These are phyloP conservation scores for Chytriomyces sp. DNA, from an alignment of 192 early-diverging fungal species.

Conservation along the genomic window DNA sequence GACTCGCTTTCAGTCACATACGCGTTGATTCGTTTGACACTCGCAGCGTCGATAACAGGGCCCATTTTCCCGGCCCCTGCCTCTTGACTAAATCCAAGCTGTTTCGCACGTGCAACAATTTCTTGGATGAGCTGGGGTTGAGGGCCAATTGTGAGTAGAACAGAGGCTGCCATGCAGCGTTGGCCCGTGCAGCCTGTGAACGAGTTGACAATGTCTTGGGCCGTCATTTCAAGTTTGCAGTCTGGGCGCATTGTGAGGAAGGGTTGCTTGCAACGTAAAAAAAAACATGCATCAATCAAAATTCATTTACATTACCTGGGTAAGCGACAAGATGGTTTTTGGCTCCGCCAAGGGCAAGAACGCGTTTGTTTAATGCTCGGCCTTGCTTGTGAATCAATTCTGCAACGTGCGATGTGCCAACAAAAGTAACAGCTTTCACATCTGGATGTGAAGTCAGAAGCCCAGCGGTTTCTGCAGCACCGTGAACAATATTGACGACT, in stretches of 20 bases:
- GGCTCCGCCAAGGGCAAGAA: slow-evolving; percentile 69
- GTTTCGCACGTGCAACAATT: slow-evolving; percentile 64
- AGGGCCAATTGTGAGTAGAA: slow-evolving; percentile 72
- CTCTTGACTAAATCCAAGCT: slow-evolving; percentile 59
- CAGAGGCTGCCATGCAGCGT: slow-evolving; percentile 75
- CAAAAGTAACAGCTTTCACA: slow-evolving; percentile 77
- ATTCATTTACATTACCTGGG: slow-evolving; percentile 36
- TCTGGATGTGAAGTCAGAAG: slow-evolving; percentile 65
- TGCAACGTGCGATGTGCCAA: slow-evolving; percentile 81
- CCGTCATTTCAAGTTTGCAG: slow-evolving; percentile 77
- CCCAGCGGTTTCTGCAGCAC: slow-evolving; percentile 61
- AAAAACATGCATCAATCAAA: not conserved
- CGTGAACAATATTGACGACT: slow-evolving; percentile 79
- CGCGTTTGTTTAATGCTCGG: slow-evolving; percentile 66
- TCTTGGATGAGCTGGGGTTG: slow-evolving; percentile 67
- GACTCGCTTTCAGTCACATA: slow-evolving; percentile 65
- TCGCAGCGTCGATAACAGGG: slow-evolving; percentile 68
- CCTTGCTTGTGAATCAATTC: slow-evolving; percentile 58
- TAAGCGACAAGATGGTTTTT: slow-evolving; percentile 82
- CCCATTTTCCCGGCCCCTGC: slow-evolving; percentile 64
- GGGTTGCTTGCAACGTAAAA: not conserved
- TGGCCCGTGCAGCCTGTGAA: slow-evolving; percentile 80
- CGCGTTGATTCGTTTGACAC: slow-evolving; percentile 64
- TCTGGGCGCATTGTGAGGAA: too few relatives aligned
- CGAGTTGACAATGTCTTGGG: slow-evolving; percentile 76